Evolutionary conservation across 371 early-diverging fungal species (phyloP).

Genomic region (Lichtheimia ornata): DNA sequence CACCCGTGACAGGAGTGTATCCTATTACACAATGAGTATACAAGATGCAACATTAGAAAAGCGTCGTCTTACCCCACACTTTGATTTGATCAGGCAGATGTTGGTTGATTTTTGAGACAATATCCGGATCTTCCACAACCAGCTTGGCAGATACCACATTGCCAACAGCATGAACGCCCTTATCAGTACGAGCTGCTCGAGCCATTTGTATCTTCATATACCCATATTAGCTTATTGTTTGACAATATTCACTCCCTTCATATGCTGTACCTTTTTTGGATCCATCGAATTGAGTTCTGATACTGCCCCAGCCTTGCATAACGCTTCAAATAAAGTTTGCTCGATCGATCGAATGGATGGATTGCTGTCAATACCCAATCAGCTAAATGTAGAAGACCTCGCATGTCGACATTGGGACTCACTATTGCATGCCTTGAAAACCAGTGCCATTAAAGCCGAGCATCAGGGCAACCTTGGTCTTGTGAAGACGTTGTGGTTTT

Average conservation of each 20-base stretch:
- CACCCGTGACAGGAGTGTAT: constrained; percentile 5
- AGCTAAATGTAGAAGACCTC: neutral
- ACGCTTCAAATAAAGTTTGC: constrained; percentile 76
- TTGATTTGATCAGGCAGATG: constrained; percentile 80
- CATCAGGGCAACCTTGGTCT: constrained; percentile 86
- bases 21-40: neutral
- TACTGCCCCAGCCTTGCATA: constrained; percentile 74
- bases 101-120: constrained; percentile 77
- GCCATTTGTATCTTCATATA: constrained; percentile 63
- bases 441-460: constrained; percentile 94
- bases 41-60: too few relatives aligned
- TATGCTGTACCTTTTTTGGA: constrained; percentile 73
- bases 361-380: constrained; percentile 45
- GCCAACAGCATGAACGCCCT: constrained; percentile 99
- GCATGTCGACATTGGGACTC: constrained; percentile 21
- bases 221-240: neutral
- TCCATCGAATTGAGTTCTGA: constrained; percentile 76
- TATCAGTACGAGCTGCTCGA: constrained; percentile 98
- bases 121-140: constrained; percentile 66
- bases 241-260: neutral
- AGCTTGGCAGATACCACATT: constrained; percentile 94
- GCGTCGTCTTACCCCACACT: constrained; percentile 70
- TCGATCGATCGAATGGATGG: constrained; percentile 78
- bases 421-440: constrained; percentile 96
- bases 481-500: constrained; percentile 65